Conservation (phyloP, 2,329 filamentous ascomycete genomes). For the Sporothrix euskadiensis region DNA sequence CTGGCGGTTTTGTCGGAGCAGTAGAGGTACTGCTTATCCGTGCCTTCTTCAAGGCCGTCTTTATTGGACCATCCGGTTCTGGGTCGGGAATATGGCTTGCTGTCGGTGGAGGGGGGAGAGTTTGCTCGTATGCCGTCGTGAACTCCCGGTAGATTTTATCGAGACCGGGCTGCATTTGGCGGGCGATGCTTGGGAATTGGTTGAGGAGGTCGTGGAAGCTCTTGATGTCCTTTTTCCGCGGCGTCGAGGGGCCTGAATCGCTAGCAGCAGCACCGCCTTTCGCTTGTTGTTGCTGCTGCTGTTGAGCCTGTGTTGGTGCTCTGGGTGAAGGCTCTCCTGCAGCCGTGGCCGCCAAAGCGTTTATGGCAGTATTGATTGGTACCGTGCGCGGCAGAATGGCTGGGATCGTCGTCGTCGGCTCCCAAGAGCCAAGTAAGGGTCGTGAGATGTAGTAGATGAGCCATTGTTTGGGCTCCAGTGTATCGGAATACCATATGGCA, state of each 20-base stretch:
- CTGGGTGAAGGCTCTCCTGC: constrained; percentile 27
- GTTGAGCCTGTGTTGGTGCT: neutral
- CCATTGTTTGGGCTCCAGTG: constrained; percentile 89
- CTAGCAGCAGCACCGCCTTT: constrained; percentile 41
- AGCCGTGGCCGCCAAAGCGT: constrained; percentile 31
- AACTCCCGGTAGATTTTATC: constrained; percentile 92
- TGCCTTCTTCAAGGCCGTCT: constrained; percentile 55
- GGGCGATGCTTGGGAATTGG: constrained; percentile 91
- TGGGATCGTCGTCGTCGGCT: constrained; percentile 69
- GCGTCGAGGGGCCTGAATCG: constrained; percentile 48
- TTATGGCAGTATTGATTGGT: neutral
- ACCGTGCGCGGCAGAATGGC: constrained; percentile 54
- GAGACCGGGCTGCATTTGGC: constrained; percentile 91
- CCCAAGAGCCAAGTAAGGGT: constrained; percentile 80
- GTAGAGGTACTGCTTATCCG: constrained; percentile 51
- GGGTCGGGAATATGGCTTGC: constrained; percentile 61
- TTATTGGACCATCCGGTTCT: constrained; percentile 57
- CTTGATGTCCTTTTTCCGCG: constrained; percentile 85
- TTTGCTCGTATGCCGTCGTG: constrained; percentile 78
- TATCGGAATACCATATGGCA: constrained; percentile 82
- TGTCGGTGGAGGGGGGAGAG: constrained; percentile 72
- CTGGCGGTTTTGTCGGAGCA: constrained; percentile 36
- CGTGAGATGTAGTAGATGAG: constrained; percentile 94
- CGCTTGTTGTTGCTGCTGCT: neutral
- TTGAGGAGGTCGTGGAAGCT: constrained; percentile 87